These are phyloP conservation scores for Psilocybe tampanensis DNA, from an alignment of 768 basidiomycete genomes.

Conservation along the genomic window DNA sequence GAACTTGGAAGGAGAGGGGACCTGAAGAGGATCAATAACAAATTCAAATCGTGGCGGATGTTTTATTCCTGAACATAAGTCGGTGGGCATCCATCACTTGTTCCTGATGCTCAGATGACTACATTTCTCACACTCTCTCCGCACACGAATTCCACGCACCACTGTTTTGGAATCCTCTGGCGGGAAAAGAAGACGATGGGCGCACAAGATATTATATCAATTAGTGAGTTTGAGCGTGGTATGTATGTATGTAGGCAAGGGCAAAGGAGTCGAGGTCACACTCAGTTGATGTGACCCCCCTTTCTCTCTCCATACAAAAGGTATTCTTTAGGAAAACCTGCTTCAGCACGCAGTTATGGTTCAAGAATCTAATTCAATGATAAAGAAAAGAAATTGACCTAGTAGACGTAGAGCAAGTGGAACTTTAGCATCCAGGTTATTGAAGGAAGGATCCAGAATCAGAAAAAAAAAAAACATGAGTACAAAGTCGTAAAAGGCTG, in stretches of 20 bases:
- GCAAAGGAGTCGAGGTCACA: neutral
- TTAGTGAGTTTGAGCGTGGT: neutral
- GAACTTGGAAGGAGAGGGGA: no score
- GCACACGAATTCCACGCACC: neutral
- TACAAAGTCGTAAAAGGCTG: conserved; percentile 62
- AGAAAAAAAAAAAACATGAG: conserved; percentile 36
- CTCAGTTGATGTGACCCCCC: neutral
- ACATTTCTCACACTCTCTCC: conserved; percentile 2
- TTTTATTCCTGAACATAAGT: neutral
- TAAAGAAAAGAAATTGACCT: conserved; percentile 10
- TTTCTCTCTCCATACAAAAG: neutral
- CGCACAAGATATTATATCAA: neutral
- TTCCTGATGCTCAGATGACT: conserved; percentile 9
- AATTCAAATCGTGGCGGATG: neutral
- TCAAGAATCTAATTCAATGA: conserved; percentile 21
- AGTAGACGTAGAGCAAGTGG: conserved; percentile 12
- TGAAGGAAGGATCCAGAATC: conserved; percentile 26
- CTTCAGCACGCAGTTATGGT: conserved; percentile 10
- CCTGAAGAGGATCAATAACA: neutral
- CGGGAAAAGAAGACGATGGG: neutral
- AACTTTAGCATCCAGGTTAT: conserved; percentile 21
- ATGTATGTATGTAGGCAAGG: neutral
- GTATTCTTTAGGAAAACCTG: conserved; percentile 9
- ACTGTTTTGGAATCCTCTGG: neutral
- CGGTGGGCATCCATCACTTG: conserved; percentile 5